Evolutionary conservation across 805 yeast species (phyloP), one percentile per base, ranked within the genome.

Genomic region (Yarrowia osloensis): DNA sequence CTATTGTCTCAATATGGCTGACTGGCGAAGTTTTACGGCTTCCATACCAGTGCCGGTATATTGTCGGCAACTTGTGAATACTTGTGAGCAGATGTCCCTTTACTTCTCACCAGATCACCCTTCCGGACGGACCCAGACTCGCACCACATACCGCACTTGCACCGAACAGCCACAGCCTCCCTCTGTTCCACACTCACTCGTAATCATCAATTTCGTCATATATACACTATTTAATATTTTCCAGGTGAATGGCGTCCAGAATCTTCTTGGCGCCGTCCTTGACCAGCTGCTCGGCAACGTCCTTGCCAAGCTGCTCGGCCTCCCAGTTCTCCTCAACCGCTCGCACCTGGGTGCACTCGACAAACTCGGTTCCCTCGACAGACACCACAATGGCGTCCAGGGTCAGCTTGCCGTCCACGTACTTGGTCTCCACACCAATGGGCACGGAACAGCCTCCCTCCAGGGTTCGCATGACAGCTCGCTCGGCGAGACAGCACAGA

Each of bases 371-470:
- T 13, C 99, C 99, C 75, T 93, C 97, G 11, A 93, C 93, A 69
- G 89, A 85, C 35, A 92, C 89, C 17, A 94, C 96, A 40, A 89
- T 82, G 6, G 90, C 96, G 70, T 85, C 84, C 69, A 93, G 78
- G 4, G 75, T 73, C 67, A 92, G 81, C 9, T 70, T 70, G 40
- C 81, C 77, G 0, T 86, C 81, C 22, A 76, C 78, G 68, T 78
- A 89, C 9, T 73, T 70, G n/a, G 92, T 82, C 70, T 86, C 84
- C 31, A 91, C 97, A 65, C 99, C 99, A 70, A 95, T 90, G 7
- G 99, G 99, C 19, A 95, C 98, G 0, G 97, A 91, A 78, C 99
- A 95, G 9, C 99, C 99, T 69, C 98, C 99, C 79, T 95, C 98
- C 68, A 95, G 82, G 26, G 89, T 82, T 77, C 94, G 84, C 90